phyloP scores from a whole-genome alignment of 208 protist genomes.

The Leptomonas pyrrhocoris region DNA sequence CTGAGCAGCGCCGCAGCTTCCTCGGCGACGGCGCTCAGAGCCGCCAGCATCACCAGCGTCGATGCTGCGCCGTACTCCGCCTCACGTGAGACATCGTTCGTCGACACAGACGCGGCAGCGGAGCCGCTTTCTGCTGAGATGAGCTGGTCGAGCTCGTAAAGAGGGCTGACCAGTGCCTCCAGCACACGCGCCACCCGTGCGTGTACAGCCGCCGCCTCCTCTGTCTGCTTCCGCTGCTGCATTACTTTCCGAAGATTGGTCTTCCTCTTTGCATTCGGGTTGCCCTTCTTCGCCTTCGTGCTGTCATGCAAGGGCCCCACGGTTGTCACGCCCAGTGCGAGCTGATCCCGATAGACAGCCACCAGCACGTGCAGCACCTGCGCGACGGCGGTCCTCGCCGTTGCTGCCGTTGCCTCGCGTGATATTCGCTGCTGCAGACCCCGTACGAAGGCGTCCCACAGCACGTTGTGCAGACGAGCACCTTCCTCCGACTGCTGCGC shows the following conservation, averaged over 20 bases:
- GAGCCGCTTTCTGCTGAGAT: background rate
- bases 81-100: background rate
- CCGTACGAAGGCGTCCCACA: slow-evolving; percentile 15
- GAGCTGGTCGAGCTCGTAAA: background rate
- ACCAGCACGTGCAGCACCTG: slow-evolving; percentile 22
- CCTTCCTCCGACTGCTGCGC: background rate
- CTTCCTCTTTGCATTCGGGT: background rate
- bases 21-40: slow-evolving; percentile 22
- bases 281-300: background rate
- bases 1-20: slow-evolving; percentile 15
- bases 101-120: background rate
- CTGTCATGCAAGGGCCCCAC: too few relatives aligned
- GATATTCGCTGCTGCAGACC: background rate
- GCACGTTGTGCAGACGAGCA: background rate
- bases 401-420: background rate
- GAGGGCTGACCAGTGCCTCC: slow-evolving; percentile 6
- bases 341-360: slow-evolving; percentile 15
- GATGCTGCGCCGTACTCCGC: slow-evolving; percentile 9
- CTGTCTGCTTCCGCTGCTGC: background rate
- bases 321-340: background rate
- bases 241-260: background rate
- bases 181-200: slow-evolving; percentile 15
- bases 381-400: slow-evolving; percentile 1
- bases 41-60: slow-evolving; percentile 16
- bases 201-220: background rate